Evolutionary conservation across 202 grass and related monocot genomes (phyloP), one percentile per base, ranked within the genome.

Genomic region (Thinopyrum obtusiflorum): DNA sequence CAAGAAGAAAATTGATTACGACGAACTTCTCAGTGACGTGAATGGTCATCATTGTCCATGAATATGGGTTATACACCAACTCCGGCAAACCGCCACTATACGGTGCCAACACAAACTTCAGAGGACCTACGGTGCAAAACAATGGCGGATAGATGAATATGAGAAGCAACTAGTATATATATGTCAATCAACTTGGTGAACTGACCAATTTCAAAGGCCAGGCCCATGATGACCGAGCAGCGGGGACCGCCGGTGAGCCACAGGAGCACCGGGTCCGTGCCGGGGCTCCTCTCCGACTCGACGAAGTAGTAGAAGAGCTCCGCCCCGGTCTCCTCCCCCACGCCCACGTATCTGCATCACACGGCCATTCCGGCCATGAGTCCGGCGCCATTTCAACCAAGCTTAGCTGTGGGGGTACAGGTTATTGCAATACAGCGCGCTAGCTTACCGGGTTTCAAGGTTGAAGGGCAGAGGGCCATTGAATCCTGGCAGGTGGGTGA

Each of bases 271-370:
- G 87, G 69, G 40, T 92, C 92, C 10, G 35, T 68, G 27, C 31
- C 4, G 1, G 89, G 92, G 9, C 24, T 88, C 62, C 85, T 28
- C 86, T 94, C 85, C 8, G 92, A 94, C 78, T 83, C 66, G 13
- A 88, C 78, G 74, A 88, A 92, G 26, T 95, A 95, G 91, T 96
- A 96, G 84, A 96, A 96, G 26, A 91, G 87, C 79, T 92, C 85
- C 6, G 82, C 25, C 0, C 87, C 90, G 1, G 86, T 87, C 29
- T 60, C 78, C 10, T 94, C 90, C 64, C 86, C 92, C 57, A 92
- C 75, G 33, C 0, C 21, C 26, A 94, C 82, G 62, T 94, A 92
- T 20, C 91, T 93, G 64, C 37, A 60, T 42, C 4, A 25, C 53
- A 21, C 53, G 7, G 53, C 53, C 4, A 51, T 1, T 51, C 7